phyloP scores from a whole-genome alignment of 768 basidiomycete genomes.

The Mycena galericulata region DNA sequence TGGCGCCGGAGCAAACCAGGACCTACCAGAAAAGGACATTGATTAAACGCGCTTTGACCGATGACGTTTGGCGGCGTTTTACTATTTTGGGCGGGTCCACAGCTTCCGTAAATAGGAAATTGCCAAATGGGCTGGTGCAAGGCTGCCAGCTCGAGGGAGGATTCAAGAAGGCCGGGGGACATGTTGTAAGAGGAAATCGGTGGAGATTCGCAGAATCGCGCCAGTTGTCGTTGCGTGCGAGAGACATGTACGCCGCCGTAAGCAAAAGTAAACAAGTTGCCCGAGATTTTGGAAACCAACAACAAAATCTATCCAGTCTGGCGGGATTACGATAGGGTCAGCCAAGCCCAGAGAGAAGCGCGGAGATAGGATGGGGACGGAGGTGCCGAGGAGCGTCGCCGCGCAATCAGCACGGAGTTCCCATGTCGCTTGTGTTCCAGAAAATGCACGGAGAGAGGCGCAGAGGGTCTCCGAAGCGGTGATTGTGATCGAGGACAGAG shows the following conservation, averaged over 20 bases:
- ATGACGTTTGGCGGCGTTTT: slow-evolving; percentile 3
- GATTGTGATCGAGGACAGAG: slow-evolving; percentile 14
- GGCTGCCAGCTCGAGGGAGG: background rate
- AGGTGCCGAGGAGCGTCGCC: slow-evolving; percentile 29
- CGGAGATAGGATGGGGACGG: slow-evolving; percentile 34
- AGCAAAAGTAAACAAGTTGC: background rate
- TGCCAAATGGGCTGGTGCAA: slow-evolving; percentile 14
- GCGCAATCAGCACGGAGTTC: slow-evolving; percentile 31
- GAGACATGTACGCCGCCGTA: slow-evolving; percentile 7
- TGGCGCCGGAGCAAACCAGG: slow-evolving; percentile 4
- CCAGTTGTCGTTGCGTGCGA: background rate
- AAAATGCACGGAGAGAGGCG: no score
- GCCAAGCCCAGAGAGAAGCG: slow-evolving; percentile 7
- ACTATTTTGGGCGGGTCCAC: background rate
- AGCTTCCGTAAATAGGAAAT: slow-evolving; percentile 21
- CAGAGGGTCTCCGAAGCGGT: background rate
- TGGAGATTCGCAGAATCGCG: background rate
- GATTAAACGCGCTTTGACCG: slow-evolving; percentile 29
- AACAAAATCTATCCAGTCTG: slow-evolving; percentile 10
- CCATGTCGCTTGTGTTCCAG: no score
- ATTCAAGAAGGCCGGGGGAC: no score
- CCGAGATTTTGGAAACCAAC: no score
- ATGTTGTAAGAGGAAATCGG: no score
- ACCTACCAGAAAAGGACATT: slow-evolving; percentile 6
- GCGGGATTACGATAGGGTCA: slow-evolving; percentile 22